phyloP scores from a whole-genome alignment of 1,284 basidiomycete species.

The Peniophora sp. region DNA sequence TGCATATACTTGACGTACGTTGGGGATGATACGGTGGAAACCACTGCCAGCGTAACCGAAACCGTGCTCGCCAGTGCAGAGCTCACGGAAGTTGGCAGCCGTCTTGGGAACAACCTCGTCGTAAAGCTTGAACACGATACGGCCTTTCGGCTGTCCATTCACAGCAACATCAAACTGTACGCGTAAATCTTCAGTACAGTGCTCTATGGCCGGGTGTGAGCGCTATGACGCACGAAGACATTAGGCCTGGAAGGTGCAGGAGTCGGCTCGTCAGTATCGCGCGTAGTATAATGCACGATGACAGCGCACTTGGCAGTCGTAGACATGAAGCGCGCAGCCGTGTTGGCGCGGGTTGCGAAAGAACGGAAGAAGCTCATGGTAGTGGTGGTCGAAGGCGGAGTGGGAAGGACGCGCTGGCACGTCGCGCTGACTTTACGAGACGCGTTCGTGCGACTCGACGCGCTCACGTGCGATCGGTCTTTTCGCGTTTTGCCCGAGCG shows the following conservation, averaged over 20 bases:
- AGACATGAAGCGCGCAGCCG: background rate
- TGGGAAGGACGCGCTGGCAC: background rate
- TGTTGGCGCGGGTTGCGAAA: background rate
- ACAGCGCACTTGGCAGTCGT: background rate
- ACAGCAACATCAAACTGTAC: slow-evolving; percentile 7
- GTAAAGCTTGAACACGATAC: slow-evolving; percentile 7
- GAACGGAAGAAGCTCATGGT: background rate
- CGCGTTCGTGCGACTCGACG: background rate
- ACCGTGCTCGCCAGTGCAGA: slow-evolving; percentile 62
- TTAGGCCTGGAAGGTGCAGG: slow-evolving; percentile 1
- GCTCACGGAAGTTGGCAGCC: slow-evolving; percentile 7
- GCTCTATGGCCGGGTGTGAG: no score
- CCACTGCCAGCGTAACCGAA: slow-evolving; percentile 56
- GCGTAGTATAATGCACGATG: background rate
- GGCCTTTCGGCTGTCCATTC: slow-evolving; percentile 3
- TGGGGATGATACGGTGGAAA: slow-evolving; percentile 84
- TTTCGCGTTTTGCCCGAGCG: no score
- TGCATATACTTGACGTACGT: slow-evolving; percentile 27
- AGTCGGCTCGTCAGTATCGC: background rate
- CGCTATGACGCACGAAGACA: slow-evolving; percentile 1
- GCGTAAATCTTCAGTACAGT: background rate
- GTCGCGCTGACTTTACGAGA: background rate
- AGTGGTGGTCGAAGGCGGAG: background rate
- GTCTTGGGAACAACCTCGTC: slow-evolving; percentile 7
- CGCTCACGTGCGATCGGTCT: no score